Conservation (phyloP, 163 green algal genomes). For the Coccomyxa subellipsoidea region DNA sequence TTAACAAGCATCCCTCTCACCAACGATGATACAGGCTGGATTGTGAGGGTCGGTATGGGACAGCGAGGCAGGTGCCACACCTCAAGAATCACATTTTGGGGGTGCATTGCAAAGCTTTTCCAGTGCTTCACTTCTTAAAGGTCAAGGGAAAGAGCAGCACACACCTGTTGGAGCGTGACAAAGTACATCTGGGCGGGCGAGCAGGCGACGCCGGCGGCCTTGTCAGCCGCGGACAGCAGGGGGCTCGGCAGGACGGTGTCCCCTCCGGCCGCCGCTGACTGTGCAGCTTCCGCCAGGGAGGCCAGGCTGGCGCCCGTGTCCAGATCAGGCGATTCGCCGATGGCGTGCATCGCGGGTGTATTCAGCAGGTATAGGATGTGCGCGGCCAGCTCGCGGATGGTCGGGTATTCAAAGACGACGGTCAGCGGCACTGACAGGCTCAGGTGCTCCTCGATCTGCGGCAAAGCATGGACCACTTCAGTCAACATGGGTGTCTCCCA, state of each 20-base stretch:
- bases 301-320: conserved; percentile 2
- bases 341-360: background rate
- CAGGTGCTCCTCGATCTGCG: conserved; percentile 11
- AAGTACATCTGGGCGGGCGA: conserved; percentile 8
- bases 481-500: background rate
- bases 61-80: too few species aligned
- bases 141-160: too few species aligned
- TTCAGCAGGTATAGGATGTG: conserved; percentile 6
- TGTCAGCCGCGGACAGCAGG: background rate
- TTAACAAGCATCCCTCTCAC: too few species aligned
- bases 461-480: background rate
- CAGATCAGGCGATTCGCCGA: background rate
- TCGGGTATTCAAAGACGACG: conserved; percentile 3
- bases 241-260: background rate
- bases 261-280: background rate
- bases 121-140: too few species aligned
- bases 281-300: background rate
- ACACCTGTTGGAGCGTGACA: background rate
- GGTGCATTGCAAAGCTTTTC: too few species aligned
- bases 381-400: background rate
- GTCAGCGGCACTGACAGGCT: background rate
- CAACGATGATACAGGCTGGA: too few species aligned
- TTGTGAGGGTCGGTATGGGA: too few species aligned
- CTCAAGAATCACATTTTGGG: too few species aligned
- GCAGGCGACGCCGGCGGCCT: background rate